phyloP scores from a whole-genome alignment of 306 rosid genomes.

The Vigna trinervia region DNA sequence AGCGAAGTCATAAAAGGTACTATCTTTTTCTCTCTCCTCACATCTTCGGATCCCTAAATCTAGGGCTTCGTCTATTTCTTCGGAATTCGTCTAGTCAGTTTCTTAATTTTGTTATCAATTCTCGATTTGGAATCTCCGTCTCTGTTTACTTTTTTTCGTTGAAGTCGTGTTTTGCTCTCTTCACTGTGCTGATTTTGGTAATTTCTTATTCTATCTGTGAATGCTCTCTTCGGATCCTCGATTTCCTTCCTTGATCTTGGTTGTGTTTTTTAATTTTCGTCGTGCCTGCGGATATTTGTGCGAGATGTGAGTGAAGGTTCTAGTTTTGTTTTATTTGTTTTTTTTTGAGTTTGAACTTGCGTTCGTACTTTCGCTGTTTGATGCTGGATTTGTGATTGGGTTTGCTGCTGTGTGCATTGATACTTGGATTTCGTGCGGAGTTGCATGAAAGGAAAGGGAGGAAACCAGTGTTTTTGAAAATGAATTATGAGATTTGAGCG shows the following conservation, averaged over 20 bases:
- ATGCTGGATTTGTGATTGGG: slow-evolving; percentile 16
- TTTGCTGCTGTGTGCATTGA: background rate
- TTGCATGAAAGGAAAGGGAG: background rate
- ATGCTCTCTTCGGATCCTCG: slow-evolving; percentile 48
- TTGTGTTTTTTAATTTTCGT: slow-evolving; percentile 39
- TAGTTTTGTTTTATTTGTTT: slow-evolving; percentile 15
- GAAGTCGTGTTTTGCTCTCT: slow-evolving; percentile 24
- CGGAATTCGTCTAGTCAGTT: slow-evolving; percentile 20
- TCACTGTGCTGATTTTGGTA: slow-evolving; percentile 15
- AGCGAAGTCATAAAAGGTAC: slow-evolving; percentile 61
- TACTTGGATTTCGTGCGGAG: background rate
- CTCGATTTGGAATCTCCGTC: slow-evolving; percentile 12
- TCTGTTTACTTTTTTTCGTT: slow-evolving; percentile 2
- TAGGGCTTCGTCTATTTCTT: slow-evolving; percentile 60
- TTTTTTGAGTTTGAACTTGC: slow-evolving; percentile 10
- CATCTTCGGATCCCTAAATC: slow-evolving; percentile 76
- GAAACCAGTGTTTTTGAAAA: background rate
- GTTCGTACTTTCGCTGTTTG: background rate
- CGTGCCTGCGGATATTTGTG: slow-evolving; percentile 10
- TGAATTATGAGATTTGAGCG: background rate
- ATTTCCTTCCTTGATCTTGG: background rate
- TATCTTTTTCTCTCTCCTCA: slow-evolving; percentile 29
- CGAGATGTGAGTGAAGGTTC: background rate
- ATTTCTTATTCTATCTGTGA: background rate
- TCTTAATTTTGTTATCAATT: slow-evolving; percentile 29